Percentiles rank a stretch among this genome's conserved stretches.
These are phyloP conservation scores for Agrocybe praecox DNA, from an alignment of 768 basidiomycete genomes.

Conservation along the genomic window DNA sequence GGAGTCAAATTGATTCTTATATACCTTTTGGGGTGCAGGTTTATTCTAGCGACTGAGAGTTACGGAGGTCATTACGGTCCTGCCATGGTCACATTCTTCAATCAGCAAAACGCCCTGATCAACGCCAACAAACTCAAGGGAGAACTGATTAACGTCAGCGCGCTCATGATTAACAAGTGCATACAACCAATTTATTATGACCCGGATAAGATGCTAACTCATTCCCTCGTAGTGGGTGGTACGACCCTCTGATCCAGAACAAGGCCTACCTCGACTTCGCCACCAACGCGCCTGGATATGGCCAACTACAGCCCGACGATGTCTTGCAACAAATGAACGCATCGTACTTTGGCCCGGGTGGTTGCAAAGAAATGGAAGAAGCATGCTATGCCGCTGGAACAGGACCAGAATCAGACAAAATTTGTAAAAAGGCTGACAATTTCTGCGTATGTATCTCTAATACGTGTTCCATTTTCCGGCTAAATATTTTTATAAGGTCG, in stretches of 20 bases:
- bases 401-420: conserved; percentile 42
- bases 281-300: conserved; percentile 65
- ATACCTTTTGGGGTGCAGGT: conserved; percentile 32
- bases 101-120: conserved; percentile 61
- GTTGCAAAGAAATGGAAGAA: conserved; percentile 56
- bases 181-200: neutral
- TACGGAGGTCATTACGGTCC: conserved; percentile 74
- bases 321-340: conserved; percentile 49
- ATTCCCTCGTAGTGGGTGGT: conserved; percentile 56
- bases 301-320: conserved; percentile 52
- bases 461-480: neutral
- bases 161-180: conserved; percentile 66
- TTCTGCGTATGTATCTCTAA: conserved; percentile 52
- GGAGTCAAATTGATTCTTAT: neutral
- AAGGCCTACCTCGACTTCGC: conserved; percentile 64
- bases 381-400: conserved; percentile 61
- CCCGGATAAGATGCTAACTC: neutral
- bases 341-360: conserved; percentile 47
- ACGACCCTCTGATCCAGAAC: conserved; percentile 65
- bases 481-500: conserved; percentile 27
- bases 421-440: conserved; percentile 52
- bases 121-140: conserved; percentile 43
- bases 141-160: conserved; percentile 54
- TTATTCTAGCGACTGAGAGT: conserved; percentile 66
- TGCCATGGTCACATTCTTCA: conserved; percentile 63